Conservation (phyloP, 176 grass and related monocot species). For the Zea mays region DNA sequence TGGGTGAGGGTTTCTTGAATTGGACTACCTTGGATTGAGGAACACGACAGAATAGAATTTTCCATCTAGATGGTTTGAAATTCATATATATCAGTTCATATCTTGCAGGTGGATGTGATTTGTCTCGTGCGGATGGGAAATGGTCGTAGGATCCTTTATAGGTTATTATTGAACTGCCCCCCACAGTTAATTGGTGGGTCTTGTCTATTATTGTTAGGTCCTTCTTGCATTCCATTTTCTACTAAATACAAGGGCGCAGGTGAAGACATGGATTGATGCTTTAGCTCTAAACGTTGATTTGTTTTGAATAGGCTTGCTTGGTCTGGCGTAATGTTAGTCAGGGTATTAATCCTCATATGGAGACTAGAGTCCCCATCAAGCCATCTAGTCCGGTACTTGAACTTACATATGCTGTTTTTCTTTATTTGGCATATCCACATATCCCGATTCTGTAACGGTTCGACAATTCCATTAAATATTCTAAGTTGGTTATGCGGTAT, state of each 20-base stretch:
- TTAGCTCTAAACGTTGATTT: background rate
- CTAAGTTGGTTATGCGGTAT: slow-evolving; percentile 14
- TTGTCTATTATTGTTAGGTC: background rate
- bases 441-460: background rate
- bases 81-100: background rate
- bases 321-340: background rate
- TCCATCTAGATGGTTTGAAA: background rate
- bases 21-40: slow-evolving; percentile 3
- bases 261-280: background rate
- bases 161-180: slow-evolving; percentile 11
- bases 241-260: background rate
- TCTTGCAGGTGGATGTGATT: background rate
- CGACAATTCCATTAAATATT: slow-evolving; percentile 7
- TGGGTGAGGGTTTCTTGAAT: slow-evolving; percentile 14
- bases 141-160: background rate
- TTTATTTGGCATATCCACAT: background rate
- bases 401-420: background rate
- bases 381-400: background rate
- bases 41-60: background rate
- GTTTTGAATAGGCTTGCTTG: background rate
- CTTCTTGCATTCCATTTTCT: background rate
- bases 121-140: background rate
- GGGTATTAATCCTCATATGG: background rate
- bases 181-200: background rate
- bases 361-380: background rate